Evolutionary conservation across 1,284 basidiomycete genomes (phyloP), one percentile per base, ranked within the genome.

Genomic region (Cryptococcus wingfieldii): DNA sequence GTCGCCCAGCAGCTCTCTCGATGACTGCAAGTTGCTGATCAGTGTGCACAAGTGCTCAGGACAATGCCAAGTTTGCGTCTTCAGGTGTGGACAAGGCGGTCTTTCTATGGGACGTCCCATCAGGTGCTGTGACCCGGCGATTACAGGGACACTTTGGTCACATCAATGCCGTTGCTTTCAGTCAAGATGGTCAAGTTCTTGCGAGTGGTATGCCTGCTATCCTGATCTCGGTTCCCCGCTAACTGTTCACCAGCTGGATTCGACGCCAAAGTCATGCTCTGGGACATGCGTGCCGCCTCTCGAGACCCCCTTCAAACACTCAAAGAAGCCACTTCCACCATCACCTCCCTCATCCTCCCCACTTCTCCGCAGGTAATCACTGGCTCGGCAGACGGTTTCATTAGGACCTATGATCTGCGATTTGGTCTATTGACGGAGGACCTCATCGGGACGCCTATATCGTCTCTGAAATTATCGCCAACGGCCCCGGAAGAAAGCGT

Each of bases 41-140:
- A 48, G 14, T 34, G 7, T 28, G 16, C 34, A 95, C 23, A 23
- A 23, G 93, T 44, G 84, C 92, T 23, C 86, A 88, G 60, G 94
- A 98, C 76, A 98, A 98, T 77, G 86, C 88, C 47, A 87, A 87
- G 65, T 95, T 99, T 67, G 94, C 88, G 1, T 93, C 89, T 3
- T 90, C 88, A 27, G 96, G 96, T 41, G 92, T 90, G 4, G 96
- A 99, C 76, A 86, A 90, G 62, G 86, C 86, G 46, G 87, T 97
- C 0, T 94, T 93, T 65, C 76, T 97, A 23, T 98, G 95, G 95
- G 96, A 98, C 71, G 95, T 99, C 8, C 84, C 87, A 10, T 85
- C 87, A 14, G 95, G 90, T 1, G 81, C 83, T 42, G 89, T 93
- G 1, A 84, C 87, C 27, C 82, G 91, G 43, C 81, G 93, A 47